phyloP scores from a whole-genome alignment of 306 rosid species.

The Acacia crassicarpa region DNA sequence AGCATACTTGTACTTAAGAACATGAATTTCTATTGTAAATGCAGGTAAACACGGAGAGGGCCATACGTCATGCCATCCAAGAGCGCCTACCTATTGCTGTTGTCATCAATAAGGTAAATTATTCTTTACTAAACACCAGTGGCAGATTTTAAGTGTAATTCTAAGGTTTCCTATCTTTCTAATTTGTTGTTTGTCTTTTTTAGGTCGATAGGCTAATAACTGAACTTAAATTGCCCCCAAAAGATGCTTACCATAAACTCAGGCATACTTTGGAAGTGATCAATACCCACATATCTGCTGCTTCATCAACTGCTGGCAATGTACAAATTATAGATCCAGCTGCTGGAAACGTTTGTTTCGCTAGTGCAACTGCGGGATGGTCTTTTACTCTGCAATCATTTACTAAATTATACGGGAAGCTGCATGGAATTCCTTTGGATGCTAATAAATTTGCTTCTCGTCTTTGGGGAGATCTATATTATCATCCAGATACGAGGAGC shows the following conservation, averaged over 20 bases:
- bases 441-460: conserved; percentile 84
- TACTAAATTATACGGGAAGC: conserved; percentile 82
- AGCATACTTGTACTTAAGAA: conserved; percentile 7
- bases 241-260: conserved; percentile 92
- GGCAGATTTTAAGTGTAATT: not conserved
- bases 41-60: conserved; percentile 97
- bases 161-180: conserved; percentile 4
- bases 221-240: conserved; percentile 91
- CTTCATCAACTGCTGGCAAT: conserved; percentile 87
- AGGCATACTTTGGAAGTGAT: conserved; percentile 93
- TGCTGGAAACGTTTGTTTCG: conserved; percentile 96
- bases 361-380: conserved; percentile 98
- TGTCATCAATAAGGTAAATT: conserved; percentile 83
- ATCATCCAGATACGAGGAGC: conserved; percentile 72
- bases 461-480: conserved; percentile 93
- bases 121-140: not conserved
- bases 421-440: conserved; percentile 81
- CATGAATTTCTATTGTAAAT: conserved; percentile 28
- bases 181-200: conserved; percentile 9
- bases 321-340: conserved; percentile 86
- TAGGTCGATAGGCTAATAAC: conserved; percentile 97
- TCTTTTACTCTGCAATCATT: conserved; percentile 92
- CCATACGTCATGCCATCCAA: conserved; percentile 96
- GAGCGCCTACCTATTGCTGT: conserved; percentile 86
- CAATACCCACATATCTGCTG: conserved; percentile 81